phyloP scores from a whole-genome alignment of 192 early-diverging fungal genomes.

The Phycomyces nitens region DNA sequence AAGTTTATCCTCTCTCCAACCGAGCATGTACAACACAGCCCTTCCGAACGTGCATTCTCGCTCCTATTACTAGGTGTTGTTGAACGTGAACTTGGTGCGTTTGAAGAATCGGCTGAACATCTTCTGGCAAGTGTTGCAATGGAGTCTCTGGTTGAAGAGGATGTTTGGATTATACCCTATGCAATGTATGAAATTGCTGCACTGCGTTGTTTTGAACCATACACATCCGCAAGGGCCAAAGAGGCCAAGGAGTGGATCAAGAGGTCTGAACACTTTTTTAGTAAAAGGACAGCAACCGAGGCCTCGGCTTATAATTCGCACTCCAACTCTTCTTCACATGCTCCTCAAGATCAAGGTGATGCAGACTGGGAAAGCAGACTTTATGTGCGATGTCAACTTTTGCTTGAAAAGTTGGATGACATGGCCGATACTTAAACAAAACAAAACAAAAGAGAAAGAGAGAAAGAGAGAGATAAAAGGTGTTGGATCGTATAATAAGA shows the following conservation, averaged over 20 bases:
- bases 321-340: constrained; percentile 6
- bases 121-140: constrained; percentile 9
- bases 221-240: constrained; percentile 3
- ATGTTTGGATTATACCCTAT: constrained; percentile 23
- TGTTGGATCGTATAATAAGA: background rate
- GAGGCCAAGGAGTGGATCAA: constrained; percentile 26
- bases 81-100: constrained; percentile 26
- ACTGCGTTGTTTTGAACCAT: constrained; percentile 11
- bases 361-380: constrained; percentile 26
- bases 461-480: no score
- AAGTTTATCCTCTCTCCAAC: background rate
- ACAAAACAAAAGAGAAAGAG: background rate
- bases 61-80: constrained; percentile 24
- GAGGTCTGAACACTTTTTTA: constrained; percentile 14
- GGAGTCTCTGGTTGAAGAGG: constrained; percentile 9
- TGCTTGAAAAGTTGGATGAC: constrained; percentile 25
- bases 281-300: constrained; percentile 1
- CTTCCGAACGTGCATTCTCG: background rate
- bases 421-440: constrained; percentile 4
- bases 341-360: constrained; percentile 12
- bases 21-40: background rate
- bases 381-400: constrained; percentile 32
- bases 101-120: constrained; percentile 10
- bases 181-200: constrained; percentile 29
- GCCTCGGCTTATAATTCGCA: background rate